These are phyloP conservation scores for Fusarium cyanostomum DNA, from an alignment of 2,329 filamentous ascomycete genomes.

Conservation along the genomic window DNA sequence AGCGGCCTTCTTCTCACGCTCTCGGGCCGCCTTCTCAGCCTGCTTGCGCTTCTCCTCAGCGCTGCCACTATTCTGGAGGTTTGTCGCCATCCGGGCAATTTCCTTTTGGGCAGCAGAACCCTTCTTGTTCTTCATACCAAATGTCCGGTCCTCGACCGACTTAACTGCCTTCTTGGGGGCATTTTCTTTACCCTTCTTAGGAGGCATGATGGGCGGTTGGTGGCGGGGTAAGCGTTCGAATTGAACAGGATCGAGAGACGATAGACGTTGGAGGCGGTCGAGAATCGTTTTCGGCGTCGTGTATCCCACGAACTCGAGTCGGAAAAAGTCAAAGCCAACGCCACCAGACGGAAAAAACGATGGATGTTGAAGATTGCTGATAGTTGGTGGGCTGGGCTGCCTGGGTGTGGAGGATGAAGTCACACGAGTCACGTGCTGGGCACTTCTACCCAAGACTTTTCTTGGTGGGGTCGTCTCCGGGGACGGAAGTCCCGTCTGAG, in stretches of 20 bases:
- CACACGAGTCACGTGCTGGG: constrained; percentile 41
- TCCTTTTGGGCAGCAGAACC: constrained; percentile 88
- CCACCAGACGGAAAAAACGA: constrained; percentile 33
- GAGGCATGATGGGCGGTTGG: constrained; percentile 70
- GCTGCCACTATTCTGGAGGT: constrained; percentile 77
- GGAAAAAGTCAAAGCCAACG: constrained; percentile 22
- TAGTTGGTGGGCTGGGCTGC: constrained; percentile 44
- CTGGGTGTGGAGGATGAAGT: constrained; percentile 44
- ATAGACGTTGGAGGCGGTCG: constrained; percentile 7
- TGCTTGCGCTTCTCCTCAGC: constrained; percentile 86
- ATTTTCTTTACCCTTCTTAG: constrained; percentile 69
- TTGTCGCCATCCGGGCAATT: constrained; percentile 83
- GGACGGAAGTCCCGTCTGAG: not conserved
- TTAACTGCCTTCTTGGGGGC: constrained; percentile 70
- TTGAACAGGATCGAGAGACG: constrained; percentile 20
- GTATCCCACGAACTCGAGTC: constrained; percentile 15
- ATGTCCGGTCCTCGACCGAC: constrained; percentile 90
- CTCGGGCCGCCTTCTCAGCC: constrained; percentile 72
- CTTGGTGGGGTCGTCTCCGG: constrained; percentile 6
- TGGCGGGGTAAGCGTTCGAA: constrained; percentile 42
- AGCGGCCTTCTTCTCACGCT: constrained; percentile 90
- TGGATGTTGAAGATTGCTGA: constrained; percentile 39
- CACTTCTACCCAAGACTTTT: constrained; percentile 32
- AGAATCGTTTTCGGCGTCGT: not conserved
- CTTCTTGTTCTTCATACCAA: constrained; percentile 99